Conservation (phyloP, 129 eudicot genomes). For the Pseudognaphalium luteoalbum region DNA sequence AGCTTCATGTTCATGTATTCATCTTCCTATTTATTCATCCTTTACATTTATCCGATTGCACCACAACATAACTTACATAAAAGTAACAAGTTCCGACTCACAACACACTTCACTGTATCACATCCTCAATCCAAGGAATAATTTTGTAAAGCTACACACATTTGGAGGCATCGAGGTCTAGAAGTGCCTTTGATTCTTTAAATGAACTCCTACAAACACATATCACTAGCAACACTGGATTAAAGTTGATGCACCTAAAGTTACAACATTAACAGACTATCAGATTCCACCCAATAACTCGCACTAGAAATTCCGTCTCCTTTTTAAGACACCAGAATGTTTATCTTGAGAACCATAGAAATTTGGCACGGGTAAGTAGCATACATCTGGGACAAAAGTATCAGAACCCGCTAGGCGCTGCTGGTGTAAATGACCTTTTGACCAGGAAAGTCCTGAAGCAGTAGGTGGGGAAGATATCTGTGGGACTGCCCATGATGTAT, state of each 20-base stretch:
- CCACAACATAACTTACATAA: neutral
- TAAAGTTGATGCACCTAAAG: conserved; percentile 20
- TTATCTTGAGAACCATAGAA: conserved; percentile 30
- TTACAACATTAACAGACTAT: conserved; percentile 28
- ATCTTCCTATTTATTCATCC: conserved; percentile 27
- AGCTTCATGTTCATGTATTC: neutral
- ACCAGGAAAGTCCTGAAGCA: conserved; percentile 79
- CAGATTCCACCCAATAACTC: neutral
- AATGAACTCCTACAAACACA: conserved; percentile 20
- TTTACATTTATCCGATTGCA: conserved; percentile 18
- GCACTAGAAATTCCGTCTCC: conserved; percentile 41
- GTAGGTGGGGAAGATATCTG: conserved; percentile 83
- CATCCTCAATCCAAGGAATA: conserved; percentile 10
- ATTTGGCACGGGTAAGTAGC: conserved; percentile 32
- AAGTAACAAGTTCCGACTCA: conserved; percentile 12
- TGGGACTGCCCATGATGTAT: conserved; percentile 76
- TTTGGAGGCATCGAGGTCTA: neutral
- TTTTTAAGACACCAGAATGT: conserved; percentile 30
- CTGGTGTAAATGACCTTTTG: conserved; percentile 32
- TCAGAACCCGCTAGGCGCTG: conserved; percentile 39
- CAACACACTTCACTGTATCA: conserved; percentile 2
- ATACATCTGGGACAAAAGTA: conserved; percentile 76
- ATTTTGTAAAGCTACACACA: conserved; percentile 17
- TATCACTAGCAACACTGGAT: neutral
- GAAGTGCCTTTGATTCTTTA: conserved; percentile 5